Conservation (phyloP, 352 stramenopile species). For the Phytopythium delawarense region DNA sequence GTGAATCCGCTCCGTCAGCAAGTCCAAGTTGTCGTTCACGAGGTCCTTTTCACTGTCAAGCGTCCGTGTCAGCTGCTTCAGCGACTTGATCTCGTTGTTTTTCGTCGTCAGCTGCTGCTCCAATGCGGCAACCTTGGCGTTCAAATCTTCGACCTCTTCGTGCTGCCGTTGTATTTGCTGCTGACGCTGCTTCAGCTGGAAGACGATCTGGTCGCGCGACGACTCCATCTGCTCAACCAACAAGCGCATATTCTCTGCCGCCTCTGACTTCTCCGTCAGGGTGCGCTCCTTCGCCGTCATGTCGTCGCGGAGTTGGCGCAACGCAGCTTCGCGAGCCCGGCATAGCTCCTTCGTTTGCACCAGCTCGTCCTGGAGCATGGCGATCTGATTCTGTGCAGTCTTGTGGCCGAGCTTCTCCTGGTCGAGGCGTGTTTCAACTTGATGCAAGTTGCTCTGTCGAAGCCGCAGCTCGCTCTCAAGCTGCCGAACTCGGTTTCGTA, state of each 20-base stretch:
- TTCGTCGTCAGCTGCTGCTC: constrained; percentile 40
- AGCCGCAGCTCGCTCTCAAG: constrained; percentile 61
- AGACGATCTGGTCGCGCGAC: constrained; percentile 72
- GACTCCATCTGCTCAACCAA: constrained; percentile 82
- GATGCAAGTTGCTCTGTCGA: constrained; percentile 41
- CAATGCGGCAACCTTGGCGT: constrained; percentile 36
- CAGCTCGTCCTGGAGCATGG: constrained; percentile 56
- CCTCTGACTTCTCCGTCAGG: constrained; percentile 63
- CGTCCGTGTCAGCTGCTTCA: constrained; percentile 66
- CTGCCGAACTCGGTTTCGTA: constrained; percentile 57
- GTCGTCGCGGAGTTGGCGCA: constrained; percentile 58
- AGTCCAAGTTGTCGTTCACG: constrained; percentile 64
- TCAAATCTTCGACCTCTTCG: constrained; percentile 47
- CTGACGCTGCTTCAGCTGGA: constrained; percentile 73
- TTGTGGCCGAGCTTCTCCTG: constrained; percentile 59
- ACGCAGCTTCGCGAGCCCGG: constrained; percentile 42
- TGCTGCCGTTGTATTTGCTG: constrained; percentile 57
- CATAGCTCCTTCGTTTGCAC: constrained; percentile 50
- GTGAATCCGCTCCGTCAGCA: constrained; percentile 67
- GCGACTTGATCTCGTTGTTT: constrained; percentile 42
- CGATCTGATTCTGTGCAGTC: constrained; percentile 48
- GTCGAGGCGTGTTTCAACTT: constrained; percentile 61
- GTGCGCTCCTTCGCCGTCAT: constrained; percentile 46
- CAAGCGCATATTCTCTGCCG: constrained; percentile 63
- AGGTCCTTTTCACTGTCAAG: constrained; percentile 73